Base-by-base conservation (phyloP, 2,329 filamentous ascomycete genomes). In the Penicillium verrucosum region DNA sequence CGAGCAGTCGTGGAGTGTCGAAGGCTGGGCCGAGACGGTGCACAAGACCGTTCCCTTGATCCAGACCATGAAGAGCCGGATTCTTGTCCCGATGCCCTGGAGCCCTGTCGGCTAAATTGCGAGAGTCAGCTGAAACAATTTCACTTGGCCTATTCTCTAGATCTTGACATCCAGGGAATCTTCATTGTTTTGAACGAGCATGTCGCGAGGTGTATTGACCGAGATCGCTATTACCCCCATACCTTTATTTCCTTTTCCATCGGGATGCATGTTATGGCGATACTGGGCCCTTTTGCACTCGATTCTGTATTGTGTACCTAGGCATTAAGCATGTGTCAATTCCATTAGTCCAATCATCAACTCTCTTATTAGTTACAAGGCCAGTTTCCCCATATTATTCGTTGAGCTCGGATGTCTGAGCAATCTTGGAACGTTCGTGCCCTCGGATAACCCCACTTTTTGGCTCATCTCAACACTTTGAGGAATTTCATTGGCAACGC, bases 11-110 rank as follows among this genome's bases (percentile, higher is more conserved):
- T 99, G 94, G 94, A 85, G 86, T 63, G 85, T 96, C 40, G 89
- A 96, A 71, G 94, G 94, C 44, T 99, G 94, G 94, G 91, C 89
- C 51, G 90, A 97, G 70, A 97, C 93, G 25, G 94, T 97, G 37
- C 94, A 99, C 81, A 97, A 96, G 83, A 99, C 94, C 1, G 94
- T 99, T 45, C 94, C 94, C 32, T 82, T 99, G 62, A 99, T 99
- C 68, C 92, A 97, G 79, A 87, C 81, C 57, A 99, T 99, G 94
- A 91, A 94, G 83, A 96, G 91, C 71, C 84, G 90, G 67, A 92
- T 99, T 68, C 75, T 99, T 71, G 87, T 97, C 59, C 91, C 94
- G 12, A 92, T 97, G 88, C 89, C 92, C 9, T 99, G 94, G 94
- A 96, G 91, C 60, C 92, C 94, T 4, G 91, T 97, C 59, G 88